Evolutionary conservation across 345 rosid species (phyloP), one percentile per base, ranked within the genome.

Genomic region (Eucalyptus marginata): DNA sequence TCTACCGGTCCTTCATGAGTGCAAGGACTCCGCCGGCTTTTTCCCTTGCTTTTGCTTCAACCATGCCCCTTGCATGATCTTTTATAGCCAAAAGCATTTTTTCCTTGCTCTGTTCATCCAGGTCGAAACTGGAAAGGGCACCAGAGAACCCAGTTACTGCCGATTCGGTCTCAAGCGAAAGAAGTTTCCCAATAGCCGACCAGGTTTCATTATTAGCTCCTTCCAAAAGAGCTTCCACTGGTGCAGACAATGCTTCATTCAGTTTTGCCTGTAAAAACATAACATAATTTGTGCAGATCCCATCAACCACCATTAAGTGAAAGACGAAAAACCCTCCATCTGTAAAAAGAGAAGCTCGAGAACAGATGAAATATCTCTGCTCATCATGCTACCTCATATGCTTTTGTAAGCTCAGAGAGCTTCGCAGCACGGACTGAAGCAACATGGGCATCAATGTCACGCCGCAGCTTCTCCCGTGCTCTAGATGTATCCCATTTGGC

Each of bases 401-500:
- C 91, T 90, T 97, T 91, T 87, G 95, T 95, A 89, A 96, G 92
- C 90, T 98, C 99, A 84, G 96, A 92, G 89, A 98, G 94, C 93
- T 97, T 97, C 62, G 96, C 94, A 89, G 94, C 92, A 87, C 96
- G 97, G 87, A 98, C 98, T 79, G 96, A 92, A 90, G 95, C 94
- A 92, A 96, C 91, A 92, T 98, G 98, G 10, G 94, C 96, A 91
- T 98, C 98, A 62, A 98, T 92, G 90, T 97, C 99, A 89, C 95
- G 99, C 89, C 88, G 91, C 92, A 98, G 96, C 91, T 96, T 96
- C 88, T 97, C 99, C 89, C 93, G 92, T 40, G 81, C 93, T 94
- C 95, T 98, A 88, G 96, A 93, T 59, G 96, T 91, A 93, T 97
- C 99, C 99, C 99, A 98, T 16, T 95, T 94, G 90, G 99, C 99